Base-by-base conservation (phyloP, 169 alveolate genomes). In the Plasmodium coatneyi region DNA sequence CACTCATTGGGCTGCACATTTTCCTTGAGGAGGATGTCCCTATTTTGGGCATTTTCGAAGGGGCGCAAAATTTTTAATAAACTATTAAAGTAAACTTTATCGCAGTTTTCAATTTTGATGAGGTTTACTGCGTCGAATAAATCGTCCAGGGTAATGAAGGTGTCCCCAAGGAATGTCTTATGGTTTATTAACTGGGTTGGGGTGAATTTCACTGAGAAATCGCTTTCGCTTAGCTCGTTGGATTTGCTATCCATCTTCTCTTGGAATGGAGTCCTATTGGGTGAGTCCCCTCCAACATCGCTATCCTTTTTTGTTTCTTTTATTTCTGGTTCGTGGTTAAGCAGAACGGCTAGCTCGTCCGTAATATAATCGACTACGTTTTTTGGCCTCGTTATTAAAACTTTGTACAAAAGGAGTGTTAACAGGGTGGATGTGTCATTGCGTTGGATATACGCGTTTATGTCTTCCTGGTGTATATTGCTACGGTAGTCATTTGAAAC, bases 21-120 rank as follows among this genome's bases (percentile, higher is more conserved):
- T 32, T 86, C 93, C 41, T 36, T 86, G 46, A 52, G n/a, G 52
- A 86, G 84, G 39, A 49, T 76, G 43, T 39, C 30, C 32, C 66
- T 52, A 52, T 86, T 86, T 60, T 74, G 54, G 3, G 80, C 30
- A 19, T 86, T 86, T 86, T 86, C 71, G 66, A 86, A 86, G n/a
- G 54, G 82, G 43, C 80, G 39, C n/a, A 86, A 32, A 54, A 86
- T 86, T 52, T 86, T 74, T 74, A 86, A 70, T 46, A 86, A 56
- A 34, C 70, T 86, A 54, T 76, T 76, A 49, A 74, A 86, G 60
- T 86, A 86, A 52, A 86, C 43, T 86, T 86, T 32, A 32, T 86
- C 93, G 25, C 86, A 74, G 70, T 86, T 86, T 86, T 86, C 86
- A 52, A 86, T 86, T 86, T 86, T 86, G 25, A 78, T 74, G 46